Conservation (phyloP, 306 rosid genomes). For the Trichosanthes cucumerina region DNA sequence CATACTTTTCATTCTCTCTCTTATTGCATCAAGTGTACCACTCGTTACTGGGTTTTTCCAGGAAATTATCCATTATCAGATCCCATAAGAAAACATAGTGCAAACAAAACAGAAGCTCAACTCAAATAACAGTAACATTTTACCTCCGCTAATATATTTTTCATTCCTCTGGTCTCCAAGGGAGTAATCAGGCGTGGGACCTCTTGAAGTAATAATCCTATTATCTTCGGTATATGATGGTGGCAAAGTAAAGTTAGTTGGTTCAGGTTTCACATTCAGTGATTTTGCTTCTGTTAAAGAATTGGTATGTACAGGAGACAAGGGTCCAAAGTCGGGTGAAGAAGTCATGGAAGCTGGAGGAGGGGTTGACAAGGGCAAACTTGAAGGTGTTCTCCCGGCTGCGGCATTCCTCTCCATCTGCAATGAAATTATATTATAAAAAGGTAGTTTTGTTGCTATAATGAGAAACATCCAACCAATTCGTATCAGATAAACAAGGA, state of each 20-base stretch:
- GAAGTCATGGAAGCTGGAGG: constrained; percentile 79
- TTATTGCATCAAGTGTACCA: constrained; percentile 91
- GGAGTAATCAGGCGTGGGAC: constrained; percentile 48
- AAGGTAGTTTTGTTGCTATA: background rate
- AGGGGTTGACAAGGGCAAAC: constrained; percentile 88
- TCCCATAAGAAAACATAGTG: background rate
- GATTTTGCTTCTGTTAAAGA: constrained; percentile 57
- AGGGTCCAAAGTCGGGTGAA: constrained; percentile 83
- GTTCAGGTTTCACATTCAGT: constrained; percentile 60
- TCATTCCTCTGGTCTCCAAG: constrained; percentile 68
- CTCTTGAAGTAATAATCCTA: constrained; percentile 53
- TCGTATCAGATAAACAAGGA: background rate
- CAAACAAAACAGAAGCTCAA: background rate
- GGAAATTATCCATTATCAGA: constrained; percentile 12
- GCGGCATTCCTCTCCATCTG: constrained; percentile 99
- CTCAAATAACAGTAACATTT: background rate
- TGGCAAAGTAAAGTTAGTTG: constrained; percentile 62
- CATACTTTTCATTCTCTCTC: constrained; percentile 97
- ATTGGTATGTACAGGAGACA: constrained; percentile 79
- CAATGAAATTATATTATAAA: constrained; percentile 16
- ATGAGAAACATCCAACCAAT: background rate
- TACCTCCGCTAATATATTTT: constrained; percentile 82
- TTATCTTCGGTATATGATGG: constrained; percentile 77
- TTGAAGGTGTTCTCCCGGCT: constrained; percentile 95
- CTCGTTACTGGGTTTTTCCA: constrained; percentile 48